A percentile compares a stretch with the other conserved stretches of the same genome.
Evolutionary conservation across 2,329 filamentous ascomycete species (phyloP).

Genomic region (Cylindrodendrum hubeiense): DNA sequence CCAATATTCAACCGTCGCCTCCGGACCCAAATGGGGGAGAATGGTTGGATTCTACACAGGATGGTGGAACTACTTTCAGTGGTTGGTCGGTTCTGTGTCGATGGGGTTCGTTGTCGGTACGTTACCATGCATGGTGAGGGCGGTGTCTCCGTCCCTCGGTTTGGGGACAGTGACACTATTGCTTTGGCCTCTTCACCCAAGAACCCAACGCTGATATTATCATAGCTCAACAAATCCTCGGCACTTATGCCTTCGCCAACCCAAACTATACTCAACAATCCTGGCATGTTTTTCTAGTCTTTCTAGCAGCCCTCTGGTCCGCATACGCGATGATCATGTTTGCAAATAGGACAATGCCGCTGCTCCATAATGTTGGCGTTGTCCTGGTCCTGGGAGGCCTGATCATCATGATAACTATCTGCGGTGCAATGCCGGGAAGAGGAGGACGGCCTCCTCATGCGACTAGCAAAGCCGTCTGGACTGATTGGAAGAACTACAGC

Average conservation of each 20-base stretch:
- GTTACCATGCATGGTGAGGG: too few species aligned
- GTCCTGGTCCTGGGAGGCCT: constrained; percentile 63
- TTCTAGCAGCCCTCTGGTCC: constrained; percentile 54
- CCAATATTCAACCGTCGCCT: constrained; percentile 71
- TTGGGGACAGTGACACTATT: too few species aligned
- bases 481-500: constrained; percentile 52
- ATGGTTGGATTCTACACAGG: constrained; percentile 59
- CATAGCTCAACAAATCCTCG: too few species aligned
- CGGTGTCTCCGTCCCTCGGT: too few species aligned
- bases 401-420: constrained; percentile 66
- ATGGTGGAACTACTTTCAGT: constrained; percentile 59
- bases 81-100: constrained; percentile 53
- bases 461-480: constrained; percentile 53
- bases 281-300: constrained; percentile 60
- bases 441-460: constrained; percentile 46
- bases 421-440: constrained; percentile 61
- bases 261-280: too few species aligned
- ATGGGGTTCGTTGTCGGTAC: too few species aligned
- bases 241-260: too few species aligned
- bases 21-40: constrained; percentile 64
- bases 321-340: constrained; percentile 59
- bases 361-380: constrained; percentile 64
- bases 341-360: constrained; percentile 64
- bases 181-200: too few species aligned
- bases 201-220: too few species aligned